These are phyloP conservation scores for Kwoniella newhampshirensis DNA, from an alignment of 768 basidiomycete genomes.

Conservation along the genomic window DNA sequence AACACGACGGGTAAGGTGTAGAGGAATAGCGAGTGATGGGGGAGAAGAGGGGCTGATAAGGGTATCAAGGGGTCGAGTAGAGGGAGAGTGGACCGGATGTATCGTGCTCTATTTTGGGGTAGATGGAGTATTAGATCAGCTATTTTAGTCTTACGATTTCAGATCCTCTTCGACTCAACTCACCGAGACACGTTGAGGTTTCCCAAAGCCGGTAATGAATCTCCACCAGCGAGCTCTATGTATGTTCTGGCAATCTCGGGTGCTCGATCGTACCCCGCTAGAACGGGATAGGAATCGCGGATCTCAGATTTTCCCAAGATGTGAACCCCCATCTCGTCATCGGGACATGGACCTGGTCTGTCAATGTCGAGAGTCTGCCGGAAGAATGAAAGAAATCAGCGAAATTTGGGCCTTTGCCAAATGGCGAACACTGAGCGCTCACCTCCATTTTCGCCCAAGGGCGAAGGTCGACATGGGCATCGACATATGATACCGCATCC, in stretches of 20 bases:
- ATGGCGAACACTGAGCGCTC: slow-evolving; percentile 31
- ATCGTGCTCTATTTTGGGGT: slow-evolving; percentile 26
- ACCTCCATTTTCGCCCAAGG: slow-evolving; percentile 56
- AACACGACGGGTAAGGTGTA: slow-evolving; percentile 73
- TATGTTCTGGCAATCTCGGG: slow-evolving; percentile 15
- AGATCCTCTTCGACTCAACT: slow-evolving; percentile 11
- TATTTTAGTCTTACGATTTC: no score
- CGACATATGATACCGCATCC: slow-evolving; percentile 59
- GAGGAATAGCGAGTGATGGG: slow-evolving; percentile 59
- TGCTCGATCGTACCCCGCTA: slow-evolving; percentile 19
- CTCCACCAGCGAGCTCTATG: neutral
- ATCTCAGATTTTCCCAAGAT: slow-evolving; percentile 31
- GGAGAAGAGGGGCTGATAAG: slow-evolving; percentile 56
- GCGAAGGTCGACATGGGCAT: slow-evolving; percentile 59
- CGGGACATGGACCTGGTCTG: slow-evolving; percentile 49
- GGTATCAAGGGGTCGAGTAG: slow-evolving; percentile 61
- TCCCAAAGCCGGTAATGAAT: neutral
- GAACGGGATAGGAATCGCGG: slow-evolving; percentile 20
- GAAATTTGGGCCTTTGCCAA: slow-evolving; percentile 14
- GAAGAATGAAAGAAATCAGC: neutral
- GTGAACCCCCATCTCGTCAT: slow-evolving; percentile 39
- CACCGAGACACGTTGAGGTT: slow-evolving; percentile 12
- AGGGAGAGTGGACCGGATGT: slow-evolving; percentile 34
- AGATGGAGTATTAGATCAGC: no score
- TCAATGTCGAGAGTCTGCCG: slow-evolving; percentile 42